Percentiles rank a stretch among this genome's conserved stretches.
Evolutionary conservation across 176 grass and related monocot genomes (phyloP).

Genomic region (Melocanna baccifera): DNA sequence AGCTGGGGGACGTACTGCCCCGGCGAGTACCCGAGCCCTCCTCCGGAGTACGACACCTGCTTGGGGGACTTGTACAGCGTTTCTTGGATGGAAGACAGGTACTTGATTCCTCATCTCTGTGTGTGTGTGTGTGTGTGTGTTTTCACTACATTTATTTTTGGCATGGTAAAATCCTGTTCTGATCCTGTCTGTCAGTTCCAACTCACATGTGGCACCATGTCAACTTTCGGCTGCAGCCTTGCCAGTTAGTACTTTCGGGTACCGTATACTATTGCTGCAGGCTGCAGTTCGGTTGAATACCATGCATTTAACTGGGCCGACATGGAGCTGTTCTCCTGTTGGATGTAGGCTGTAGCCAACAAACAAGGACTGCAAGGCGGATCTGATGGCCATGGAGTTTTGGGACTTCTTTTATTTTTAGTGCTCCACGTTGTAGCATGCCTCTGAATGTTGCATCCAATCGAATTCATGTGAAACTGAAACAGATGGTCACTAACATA

Average conservation of each 20-base stretch:
- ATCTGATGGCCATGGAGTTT: conserved; percentile 2
- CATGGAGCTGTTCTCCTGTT: not conserved
- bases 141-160: not conserved
- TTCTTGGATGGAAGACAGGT: conserved; percentile 99
- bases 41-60: conserved; percentile 81
- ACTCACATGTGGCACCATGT: not conserved
- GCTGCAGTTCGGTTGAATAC: not conserved
- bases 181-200: not conserved
- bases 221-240: conserved; percentile 1
- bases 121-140: not conserved
- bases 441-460: not conserved
- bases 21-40: conserved; percentile 59
- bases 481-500: not conserved
- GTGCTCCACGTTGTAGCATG: not conserved
- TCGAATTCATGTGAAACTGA: not conserved
- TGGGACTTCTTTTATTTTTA: not conserved
- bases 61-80: conserved; percentile 92
- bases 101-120: not conserved
- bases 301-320: conserved; percentile 1
- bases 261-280: not conserved
- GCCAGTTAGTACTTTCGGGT: conserved; percentile 10
- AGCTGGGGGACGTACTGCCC: conserved; percentile 98
- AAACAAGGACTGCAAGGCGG: not conserved
- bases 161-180: conserved; percentile 7
- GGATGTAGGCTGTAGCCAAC: not conserved